Evolutionary conservation across 331 rosid genomes (phyloP).

Genomic region (Acacia concinna): DNA sequence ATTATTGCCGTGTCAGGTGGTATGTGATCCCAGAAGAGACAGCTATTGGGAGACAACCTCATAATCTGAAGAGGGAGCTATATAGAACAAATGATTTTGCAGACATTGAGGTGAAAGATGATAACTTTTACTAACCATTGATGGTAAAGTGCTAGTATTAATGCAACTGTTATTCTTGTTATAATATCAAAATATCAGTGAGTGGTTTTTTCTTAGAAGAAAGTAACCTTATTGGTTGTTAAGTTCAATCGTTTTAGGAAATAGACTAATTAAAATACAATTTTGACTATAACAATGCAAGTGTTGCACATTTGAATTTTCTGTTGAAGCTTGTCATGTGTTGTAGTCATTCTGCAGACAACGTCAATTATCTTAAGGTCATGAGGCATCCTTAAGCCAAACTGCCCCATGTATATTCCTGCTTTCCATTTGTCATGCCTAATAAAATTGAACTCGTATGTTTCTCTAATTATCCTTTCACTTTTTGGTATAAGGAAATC

Average conservation of each 20-base stretch:
- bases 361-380: not conserved
- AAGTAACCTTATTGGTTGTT: not conserved
- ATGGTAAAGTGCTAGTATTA: not conserved
- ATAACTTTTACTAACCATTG: slow-evolving; percentile 15
- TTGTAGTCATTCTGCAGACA: not conserved
- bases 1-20: slow-evolving; percentile 78
- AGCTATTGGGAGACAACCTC: slow-evolving; percentile 82
- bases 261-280: not conserved
- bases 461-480: slow-evolving; percentile 12
- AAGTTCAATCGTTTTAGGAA: not conserved
- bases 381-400: slow-evolving; percentile 7
- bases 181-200: not conserved
- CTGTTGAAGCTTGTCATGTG: not conserved
- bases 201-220: not conserved
- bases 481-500: not conserved
- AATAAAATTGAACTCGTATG: slow-evolving; percentile 1
- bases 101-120: slow-evolving; percentile 69
- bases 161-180: not conserved
- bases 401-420: not conserved
- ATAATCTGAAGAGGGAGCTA: slow-evolving; percentile 84
- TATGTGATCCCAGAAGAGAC: slow-evolving; percentile 91
- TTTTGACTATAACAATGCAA: not conserved
- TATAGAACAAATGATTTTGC: slow-evolving; percentile 79
- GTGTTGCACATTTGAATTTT: not conserved
- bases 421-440: slow-evolving; percentile 2